phyloP scores from a whole-genome alignment of 495 filamentous ascomycete genomes.

The Evansstolkia leycettana region DNA sequence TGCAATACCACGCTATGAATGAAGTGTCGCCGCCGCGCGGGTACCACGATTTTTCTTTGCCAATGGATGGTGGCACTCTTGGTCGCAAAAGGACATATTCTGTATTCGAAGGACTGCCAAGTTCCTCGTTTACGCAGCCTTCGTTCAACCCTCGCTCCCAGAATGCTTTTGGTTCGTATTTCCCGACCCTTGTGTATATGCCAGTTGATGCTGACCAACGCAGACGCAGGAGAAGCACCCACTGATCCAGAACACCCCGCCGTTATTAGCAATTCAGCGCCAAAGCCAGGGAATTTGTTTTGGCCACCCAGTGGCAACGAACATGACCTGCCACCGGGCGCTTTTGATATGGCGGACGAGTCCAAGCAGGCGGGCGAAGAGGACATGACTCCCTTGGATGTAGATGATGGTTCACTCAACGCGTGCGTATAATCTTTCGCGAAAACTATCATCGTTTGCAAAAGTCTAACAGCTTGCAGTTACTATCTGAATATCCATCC shows the following conservation, averaged over 20 bases:
- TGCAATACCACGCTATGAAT: constrained; percentile 34
- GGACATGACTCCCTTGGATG: constrained; percentile 25
- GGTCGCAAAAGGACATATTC: constrained; percentile 43
- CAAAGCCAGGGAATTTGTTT: constrained; percentile 27
- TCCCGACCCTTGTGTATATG: constrained; percentile 2
- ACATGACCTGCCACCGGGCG: constrained; percentile 20
- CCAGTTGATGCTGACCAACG: constrained; percentile 12
- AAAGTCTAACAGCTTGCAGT: constrained; percentile 26
- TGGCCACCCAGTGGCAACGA: constrained; percentile 26
- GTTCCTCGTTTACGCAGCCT: constrained; percentile 33
- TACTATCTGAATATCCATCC: constrained; percentile 64
- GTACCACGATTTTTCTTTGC: constrained; percentile 39
- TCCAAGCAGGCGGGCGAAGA: constrained; percentile 25
- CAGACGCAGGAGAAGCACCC: constrained; percentile 25
- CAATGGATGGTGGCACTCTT: constrained; percentile 26
- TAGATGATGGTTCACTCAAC: constrained; percentile 34
- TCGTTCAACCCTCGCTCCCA: constrained; percentile 31
- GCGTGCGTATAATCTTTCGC: constrained; percentile 15
- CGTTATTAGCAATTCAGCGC: constrained; percentile 15
- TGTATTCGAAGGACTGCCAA: constrained; percentile 39
- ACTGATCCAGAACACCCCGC: constrained; percentile 31
- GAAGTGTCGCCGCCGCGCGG: constrained; percentile 30
- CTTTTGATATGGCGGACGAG: constrained; percentile 25
- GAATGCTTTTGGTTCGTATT: constrained; percentile 23
- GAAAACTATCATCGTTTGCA: no score